Evolutionary conservation across 2,329 filamentous ascomycete genomes (phyloP).

Genomic region (Stagonosporopsis tanaceti): DNA sequence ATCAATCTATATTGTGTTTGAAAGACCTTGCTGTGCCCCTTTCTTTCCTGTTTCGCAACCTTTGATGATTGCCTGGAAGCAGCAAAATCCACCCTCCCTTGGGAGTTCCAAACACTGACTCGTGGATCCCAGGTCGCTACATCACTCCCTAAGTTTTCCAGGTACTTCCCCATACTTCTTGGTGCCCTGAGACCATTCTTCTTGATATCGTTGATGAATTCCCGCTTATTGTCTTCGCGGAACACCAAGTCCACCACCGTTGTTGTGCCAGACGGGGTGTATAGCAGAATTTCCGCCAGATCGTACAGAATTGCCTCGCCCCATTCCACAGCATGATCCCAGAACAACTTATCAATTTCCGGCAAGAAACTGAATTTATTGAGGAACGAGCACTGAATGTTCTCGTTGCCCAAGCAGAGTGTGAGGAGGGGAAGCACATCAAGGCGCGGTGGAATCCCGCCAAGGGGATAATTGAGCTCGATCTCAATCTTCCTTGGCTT

Average conservation of each 20-base stretch:
- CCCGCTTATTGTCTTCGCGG: not conserved
- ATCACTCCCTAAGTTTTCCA: not conserved
- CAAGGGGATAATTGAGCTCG: slow-evolving; percentile 3
- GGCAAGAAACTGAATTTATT: slow-evolving; percentile 13
- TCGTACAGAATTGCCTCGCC: slow-evolving; percentile 8
- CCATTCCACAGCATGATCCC: slow-evolving; percentile 5
- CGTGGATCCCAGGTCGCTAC: not conserved
- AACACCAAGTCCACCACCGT: slow-evolving; percentile 5
- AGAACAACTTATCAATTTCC: slow-evolving; percentile 3
- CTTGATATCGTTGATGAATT: not conserved
- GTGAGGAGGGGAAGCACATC: slow-evolving; percentile 2
- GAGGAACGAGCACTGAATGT: slow-evolving; percentile 10
- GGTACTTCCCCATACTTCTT: not conserved
- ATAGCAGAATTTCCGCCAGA: not conserved
- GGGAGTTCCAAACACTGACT: not conserved
- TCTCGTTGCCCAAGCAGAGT: slow-evolving; percentile 1
- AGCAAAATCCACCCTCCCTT: slow-evolving; percentile 7
- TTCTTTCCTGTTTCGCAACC: not conserved
- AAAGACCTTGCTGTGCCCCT: not conserved
- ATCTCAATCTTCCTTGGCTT: slow-evolving; percentile 10
- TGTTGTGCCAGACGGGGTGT: slow-evolving; percentile 1
- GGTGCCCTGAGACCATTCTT: not conserved
- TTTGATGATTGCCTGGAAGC: not conserved
- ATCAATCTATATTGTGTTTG: slow-evolving; percentile 6
- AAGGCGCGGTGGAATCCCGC: not conserved